Conservation (phyloP, 257 asterid genomes). For the Fraxinus cuspidata region DNA sequence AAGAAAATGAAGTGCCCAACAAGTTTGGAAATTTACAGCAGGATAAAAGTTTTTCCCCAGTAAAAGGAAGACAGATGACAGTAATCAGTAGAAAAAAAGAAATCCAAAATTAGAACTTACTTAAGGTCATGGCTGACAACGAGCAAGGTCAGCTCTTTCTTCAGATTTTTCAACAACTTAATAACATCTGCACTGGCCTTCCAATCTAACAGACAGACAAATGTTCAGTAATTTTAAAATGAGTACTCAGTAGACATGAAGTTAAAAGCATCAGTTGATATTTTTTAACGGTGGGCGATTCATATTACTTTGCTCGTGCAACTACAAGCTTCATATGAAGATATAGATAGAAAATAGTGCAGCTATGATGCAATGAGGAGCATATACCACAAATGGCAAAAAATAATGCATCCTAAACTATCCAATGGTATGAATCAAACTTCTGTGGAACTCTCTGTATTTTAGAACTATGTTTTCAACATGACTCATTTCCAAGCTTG, state of each 20-base stretch:
- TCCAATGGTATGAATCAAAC: neutral
- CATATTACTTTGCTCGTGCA: neutral
- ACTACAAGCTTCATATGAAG: neutral
- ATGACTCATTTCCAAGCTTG: neutral
- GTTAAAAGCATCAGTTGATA: neutral
- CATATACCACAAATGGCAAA: neutral
- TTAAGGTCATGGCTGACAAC: slow-evolving; percentile 93
- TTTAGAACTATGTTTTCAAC: neutral
- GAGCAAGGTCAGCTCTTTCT: slow-evolving; percentile 80
- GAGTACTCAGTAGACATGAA: slow-evolving; percentile 17
- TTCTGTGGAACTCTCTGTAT: neutral
- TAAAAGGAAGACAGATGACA: slow-evolving; percentile 15
- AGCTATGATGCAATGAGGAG: neutral
- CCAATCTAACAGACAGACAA: slow-evolving; percentile 60
- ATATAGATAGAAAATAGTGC: neutral
- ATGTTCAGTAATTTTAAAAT: slow-evolving; percentile 11
- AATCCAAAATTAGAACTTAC: slow-evolving; percentile 45
- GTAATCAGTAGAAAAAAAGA: slow-evolving; percentile 20
- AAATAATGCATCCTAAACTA: neutral
- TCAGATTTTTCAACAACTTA: slow-evolving; percentile 68
- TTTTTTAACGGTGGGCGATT: neutral
- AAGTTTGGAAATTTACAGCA: neutral
- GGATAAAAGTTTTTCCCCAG: neutral
- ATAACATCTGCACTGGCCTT: slow-evolving; percentile 95
- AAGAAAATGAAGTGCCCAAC: slow-evolving; percentile 16